These are phyloP conservation scores for Aspergillus sclerotiicarbonarius DNA, from an alignment of 495 filamentous ascomycete genomes.

Conservation along the genomic window DNA sequence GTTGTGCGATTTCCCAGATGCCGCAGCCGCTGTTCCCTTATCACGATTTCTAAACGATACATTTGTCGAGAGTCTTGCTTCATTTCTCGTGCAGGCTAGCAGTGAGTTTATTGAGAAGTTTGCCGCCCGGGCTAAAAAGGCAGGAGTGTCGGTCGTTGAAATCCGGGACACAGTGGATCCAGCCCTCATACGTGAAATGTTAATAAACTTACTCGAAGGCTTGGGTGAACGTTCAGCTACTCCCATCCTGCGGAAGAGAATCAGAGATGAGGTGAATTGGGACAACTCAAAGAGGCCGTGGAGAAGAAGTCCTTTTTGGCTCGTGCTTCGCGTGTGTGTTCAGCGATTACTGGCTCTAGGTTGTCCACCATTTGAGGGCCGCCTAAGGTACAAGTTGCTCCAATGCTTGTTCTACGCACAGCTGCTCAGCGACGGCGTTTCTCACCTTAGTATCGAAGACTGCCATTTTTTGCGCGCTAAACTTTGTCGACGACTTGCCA, in stretches of 20 bases:
- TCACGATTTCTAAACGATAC: conserved; percentile 29
- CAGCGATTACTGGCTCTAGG: conserved; percentile 42
- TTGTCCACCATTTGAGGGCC: conserved; percentile 43
- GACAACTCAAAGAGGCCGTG: conserved; percentile 45
- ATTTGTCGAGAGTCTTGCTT: conserved; percentile 49
- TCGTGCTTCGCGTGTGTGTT: conserved; percentile 54
- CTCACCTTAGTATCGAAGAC: conserved; percentile 26
- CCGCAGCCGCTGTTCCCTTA: conserved; percentile 34
- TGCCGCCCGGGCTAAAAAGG: conserved; percentile 47
- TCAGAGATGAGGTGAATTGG: conserved; percentile 55
- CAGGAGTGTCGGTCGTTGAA: conserved; percentile 42
- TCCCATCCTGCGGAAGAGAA: conserved; percentile 46
- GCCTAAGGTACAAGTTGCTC: conserved; percentile 55
- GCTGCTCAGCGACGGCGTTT: conserved; percentile 36
- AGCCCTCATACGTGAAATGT: conserved; percentile 48
- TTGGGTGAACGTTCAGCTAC: conserved; percentile 35
- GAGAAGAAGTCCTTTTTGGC: conserved; percentile 54
- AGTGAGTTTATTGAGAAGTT: conserved; percentile 54
- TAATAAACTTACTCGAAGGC: conserved; percentile 54
- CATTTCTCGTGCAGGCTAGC: conserved; percentile 58
- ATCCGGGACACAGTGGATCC: conserved; percentile 53
- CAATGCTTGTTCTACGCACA: conserved; percentile 42
- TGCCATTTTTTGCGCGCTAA: conserved; percentile 46
- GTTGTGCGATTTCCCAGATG: conserved; percentile 43
- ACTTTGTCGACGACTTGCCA: conserved; percentile 58